Conservation (phyloP, 176 grass and related monocot genomes). For the Tillandsia fasciculata region DNA sequence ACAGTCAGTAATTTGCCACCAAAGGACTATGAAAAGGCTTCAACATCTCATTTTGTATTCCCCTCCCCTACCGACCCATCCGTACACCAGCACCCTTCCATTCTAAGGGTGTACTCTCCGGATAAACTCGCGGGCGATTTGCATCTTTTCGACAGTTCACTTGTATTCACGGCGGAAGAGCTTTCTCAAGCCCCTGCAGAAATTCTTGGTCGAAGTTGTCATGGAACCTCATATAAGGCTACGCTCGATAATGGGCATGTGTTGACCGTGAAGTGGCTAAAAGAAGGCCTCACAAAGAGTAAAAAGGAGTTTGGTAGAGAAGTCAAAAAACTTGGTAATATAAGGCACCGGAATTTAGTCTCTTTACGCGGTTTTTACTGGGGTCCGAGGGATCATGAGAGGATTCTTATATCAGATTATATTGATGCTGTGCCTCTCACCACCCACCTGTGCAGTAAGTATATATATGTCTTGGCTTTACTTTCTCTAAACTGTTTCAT, state of each 20-base stretch:
- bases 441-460: conserved; percentile 60
- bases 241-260: conserved; percentile 61
- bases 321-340: conserved; percentile 71
- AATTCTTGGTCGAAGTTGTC: conserved; percentile 84
- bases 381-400: conserved; percentile 88
- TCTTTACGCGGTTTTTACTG: conserved; percentile 74
- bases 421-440: conserved; percentile 57
- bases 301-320: conserved; percentile 91
- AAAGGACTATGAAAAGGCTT: conserved; percentile 19
- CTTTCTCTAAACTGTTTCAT: neutral
- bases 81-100: conserved; percentile 25
- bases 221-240: conserved; percentile 86
- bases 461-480: conserved; percentile 2
- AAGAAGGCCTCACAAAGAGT: conserved; percentile 80
- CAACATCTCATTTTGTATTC: conserved; percentile 31
- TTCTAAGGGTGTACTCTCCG: conserved; percentile 66
- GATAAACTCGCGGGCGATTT: conserved; percentile 84
- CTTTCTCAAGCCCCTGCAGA: conserved; percentile 78
- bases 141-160: conserved; percentile 56
- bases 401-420: conserved; percentile 84
- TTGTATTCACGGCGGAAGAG: conserved; percentile 64
- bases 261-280: conserved; percentile 85
- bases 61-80: conserved; percentile 20
- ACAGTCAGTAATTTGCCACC: conserved; percentile 18
- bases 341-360: conserved; percentile 70